Base-by-base conservation (phyloP, 371 early-diverging fungal species). In the Fennellomyces sp. region DNA sequence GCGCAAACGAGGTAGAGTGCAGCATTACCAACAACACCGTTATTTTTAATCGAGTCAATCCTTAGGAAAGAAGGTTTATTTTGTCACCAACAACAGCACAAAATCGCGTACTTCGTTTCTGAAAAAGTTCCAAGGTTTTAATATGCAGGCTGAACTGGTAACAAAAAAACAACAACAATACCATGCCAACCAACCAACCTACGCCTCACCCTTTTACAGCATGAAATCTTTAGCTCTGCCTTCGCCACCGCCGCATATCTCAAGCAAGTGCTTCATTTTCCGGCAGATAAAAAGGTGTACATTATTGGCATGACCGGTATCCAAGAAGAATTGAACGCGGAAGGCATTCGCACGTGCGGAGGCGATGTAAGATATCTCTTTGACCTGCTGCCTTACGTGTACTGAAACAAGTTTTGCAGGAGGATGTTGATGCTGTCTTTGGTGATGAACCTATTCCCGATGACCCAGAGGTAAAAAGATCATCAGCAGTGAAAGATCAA, bases 21-120 rank as follows among this genome's bases (percentile, higher is more conserved):
- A n/a, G n/a, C n/a, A n/a, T n/a, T n/a, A n/a, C n/a, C n/a, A n/a
- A n/a, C n/a, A n/a, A n/a, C n/a, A n/a, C n/a, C n/a, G n/a, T n/a
- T n/a, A n/a, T n/a, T n/a, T n/a, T n/a, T n/a, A n/a, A n/a, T n/a
- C 19, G 2, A 21, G 15, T 10, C 17, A 50, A 21, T 15, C 11
- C 15, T 28, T 54, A 83, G 94, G 93, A 41, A 97, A 98, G 75
- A 84, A 85, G 25, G 63, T 96, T 15, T 79, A 94, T 41, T 97
- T 96, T 75, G 96, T 98, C 8, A 93, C 99, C 36, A 98, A 98
- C 87, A 98, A 98, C 81, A 92, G 93, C 75, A 89, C 95, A 11
- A 92, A 92, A 60, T 94, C 96, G 21, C 88, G 98, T 33, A 65
- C 65, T 6, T 75, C 84, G 42, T 96, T 95, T 64, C 69, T 88